These are phyloP conservation scores for Phytopythium helicoides DNA, from an alignment of 352 stramenopile genomes.

Conservation along the genomic window DNA sequence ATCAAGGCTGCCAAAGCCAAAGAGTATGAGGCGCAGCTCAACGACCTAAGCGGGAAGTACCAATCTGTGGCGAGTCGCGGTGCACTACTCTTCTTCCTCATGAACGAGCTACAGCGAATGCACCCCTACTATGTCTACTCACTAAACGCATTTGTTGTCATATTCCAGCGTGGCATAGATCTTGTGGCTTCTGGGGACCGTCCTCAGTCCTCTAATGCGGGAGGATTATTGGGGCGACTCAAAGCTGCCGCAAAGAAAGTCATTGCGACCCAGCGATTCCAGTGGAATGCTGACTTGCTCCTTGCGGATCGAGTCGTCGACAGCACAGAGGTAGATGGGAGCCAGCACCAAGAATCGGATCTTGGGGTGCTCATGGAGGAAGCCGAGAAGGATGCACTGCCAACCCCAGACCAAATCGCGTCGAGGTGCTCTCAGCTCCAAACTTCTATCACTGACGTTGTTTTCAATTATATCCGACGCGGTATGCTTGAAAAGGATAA, in stretches of 20 bases:
- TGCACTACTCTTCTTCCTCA: conserved; percentile 94
- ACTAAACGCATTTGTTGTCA: conserved; percentile 93
- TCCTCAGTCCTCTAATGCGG: conserved; percentile 4
- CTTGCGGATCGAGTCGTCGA: conserved; percentile 70
- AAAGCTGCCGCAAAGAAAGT: conserved; percentile 85
- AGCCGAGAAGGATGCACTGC: conserved; percentile 64
- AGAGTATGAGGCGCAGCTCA: conserved; percentile 79
- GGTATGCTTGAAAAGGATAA: conserved; percentile 95
- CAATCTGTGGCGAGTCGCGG: conserved; percentile 89
- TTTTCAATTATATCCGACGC: conserved; percentile 95
- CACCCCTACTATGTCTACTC: conserved; percentile 96
- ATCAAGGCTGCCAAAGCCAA: conserved; percentile 72
- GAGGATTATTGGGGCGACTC: conserved; percentile 52
- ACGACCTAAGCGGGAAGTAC: conserved; percentile 89
- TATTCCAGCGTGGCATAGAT: conserved; percentile 95
- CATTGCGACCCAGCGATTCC: conserved; percentile 80
- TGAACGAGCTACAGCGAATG: conserved; percentile 91
- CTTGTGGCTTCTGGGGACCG: conserved; percentile 37
- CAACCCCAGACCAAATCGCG: conserved; percentile 46
- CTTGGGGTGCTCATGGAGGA: conserved; percentile 62
- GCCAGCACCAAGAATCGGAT: conserved; percentile 38
- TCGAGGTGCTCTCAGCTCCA: conserved; percentile 54
- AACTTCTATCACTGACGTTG: conserved; percentile 72
- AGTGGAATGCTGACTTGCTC: conserved; percentile 85
- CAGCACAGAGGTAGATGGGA: conserved; percentile 13